phyloP scores from a whole-genome alignment of 306 rosid genomes.

The Quercus wislizeni region DNA sequence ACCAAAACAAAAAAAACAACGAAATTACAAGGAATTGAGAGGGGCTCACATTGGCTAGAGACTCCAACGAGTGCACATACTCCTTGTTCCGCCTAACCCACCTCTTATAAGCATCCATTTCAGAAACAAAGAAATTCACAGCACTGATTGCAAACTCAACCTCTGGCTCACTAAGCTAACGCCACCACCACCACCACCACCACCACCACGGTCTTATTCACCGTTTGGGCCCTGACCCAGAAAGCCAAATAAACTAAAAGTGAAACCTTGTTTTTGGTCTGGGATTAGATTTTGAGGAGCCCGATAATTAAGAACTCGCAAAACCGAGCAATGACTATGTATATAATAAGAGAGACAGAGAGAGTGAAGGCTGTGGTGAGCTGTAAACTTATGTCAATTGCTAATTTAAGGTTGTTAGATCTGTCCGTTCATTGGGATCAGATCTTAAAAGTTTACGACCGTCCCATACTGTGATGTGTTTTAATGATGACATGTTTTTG shows the following conservation, averaged over 20 bases:
- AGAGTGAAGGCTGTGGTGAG: neutral
- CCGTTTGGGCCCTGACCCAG: constrained; percentile 22
- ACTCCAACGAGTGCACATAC: constrained; percentile 78
- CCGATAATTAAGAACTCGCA: neutral
- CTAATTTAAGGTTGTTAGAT: neutral
- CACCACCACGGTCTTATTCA: neutral
- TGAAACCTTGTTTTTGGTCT: constrained; percentile 1
- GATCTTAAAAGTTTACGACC: no score
- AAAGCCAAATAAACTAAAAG: constrained; percentile 15
- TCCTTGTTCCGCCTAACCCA: constrained; percentile 91
- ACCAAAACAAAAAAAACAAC: neutral
- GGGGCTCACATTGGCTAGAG: constrained; percentile 81
- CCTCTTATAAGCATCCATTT: constrained; percentile 81
- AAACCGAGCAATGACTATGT: neutral
- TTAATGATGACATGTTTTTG: neutral
- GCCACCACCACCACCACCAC: neutral
- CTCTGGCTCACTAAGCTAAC: constrained; percentile 12
- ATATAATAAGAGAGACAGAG: neutral
- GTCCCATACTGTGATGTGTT: no score
- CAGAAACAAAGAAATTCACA: constrained; percentile 2
- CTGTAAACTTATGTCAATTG: neutral
- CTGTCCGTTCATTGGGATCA: neutral
- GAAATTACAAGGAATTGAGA: neutral
- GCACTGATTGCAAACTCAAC: constrained; percentile 15
- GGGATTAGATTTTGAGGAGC: neutral